These are phyloP conservation scores for Exophiala lecanii-corni DNA, from an alignment of 2,329 filamentous ascomycete species.

Conservation along the genomic window DNA sequence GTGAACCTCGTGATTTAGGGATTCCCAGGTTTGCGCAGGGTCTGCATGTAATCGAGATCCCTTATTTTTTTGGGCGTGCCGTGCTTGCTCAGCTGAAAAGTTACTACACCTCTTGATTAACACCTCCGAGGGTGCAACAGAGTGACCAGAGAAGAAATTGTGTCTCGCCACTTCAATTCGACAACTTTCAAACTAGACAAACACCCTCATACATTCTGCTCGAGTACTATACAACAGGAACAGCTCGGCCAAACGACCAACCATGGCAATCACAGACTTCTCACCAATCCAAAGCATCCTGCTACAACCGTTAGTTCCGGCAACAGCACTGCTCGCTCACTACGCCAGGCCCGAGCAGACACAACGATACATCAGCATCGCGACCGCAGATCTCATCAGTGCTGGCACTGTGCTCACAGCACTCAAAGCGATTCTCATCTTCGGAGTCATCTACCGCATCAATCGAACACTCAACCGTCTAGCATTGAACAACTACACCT, in stretches of 20 bases:
- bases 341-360: not conserved
- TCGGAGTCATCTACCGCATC: not conserved
- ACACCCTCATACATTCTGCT: too few species aligned
- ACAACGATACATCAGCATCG: not conserved
- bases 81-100: too few species aligned
- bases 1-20: too few species aligned
- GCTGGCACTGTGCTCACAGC: not conserved
- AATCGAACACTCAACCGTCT: not conserved
- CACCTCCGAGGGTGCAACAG: too few species aligned
- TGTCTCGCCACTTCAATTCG: too few species aligned
- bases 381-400: not conserved
- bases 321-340: not conserved
- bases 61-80: too few species aligned
- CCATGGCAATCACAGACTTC: not conserved
- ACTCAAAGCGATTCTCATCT: not conserved
- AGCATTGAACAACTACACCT: conserved; percentile 1
- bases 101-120: too few species aligned
- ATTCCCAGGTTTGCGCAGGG: too few species aligned
- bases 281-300: conserved; percentile 1
- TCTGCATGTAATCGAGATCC: too few species aligned
- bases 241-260: not conserved
- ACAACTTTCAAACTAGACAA: too few species aligned
- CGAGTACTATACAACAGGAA: too few species aligned
- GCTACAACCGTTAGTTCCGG: not conserved
- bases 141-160: too few species aligned